Evolutionary conservation across 805 yeast species (phyloP).

Genomic region (Candida easanensis): DNA sequence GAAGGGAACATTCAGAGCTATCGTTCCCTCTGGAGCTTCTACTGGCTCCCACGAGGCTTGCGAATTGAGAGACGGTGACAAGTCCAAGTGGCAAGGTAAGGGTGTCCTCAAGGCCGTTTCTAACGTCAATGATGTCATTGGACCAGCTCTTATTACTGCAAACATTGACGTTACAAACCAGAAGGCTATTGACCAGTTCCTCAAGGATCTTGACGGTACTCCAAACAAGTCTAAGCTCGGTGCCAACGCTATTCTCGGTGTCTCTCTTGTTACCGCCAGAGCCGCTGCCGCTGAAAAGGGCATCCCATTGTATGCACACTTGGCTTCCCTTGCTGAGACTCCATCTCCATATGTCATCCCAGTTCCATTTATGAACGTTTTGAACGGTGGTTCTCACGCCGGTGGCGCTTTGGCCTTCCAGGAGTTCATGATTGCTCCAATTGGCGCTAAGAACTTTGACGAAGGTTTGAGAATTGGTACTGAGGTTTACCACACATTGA

Average conservation of each 20-base stretch:
- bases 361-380: conserved; percentile 98
- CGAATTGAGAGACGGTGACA: conserved; percentile 98
- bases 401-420: conserved; percentile 99
- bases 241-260: conserved; percentile 98
- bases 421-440: conserved; percentile 99
- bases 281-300: conserved; percentile 97
- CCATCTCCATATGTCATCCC: conserved; percentile 88
- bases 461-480: conserved; percentile 97
- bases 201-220: conserved; percentile 89
- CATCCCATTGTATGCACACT: conserved; percentile 90
- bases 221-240: conserved; percentile 96
- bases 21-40: conserved; percentile 99
- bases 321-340: conserved; percentile 73
- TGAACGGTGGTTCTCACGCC: conserved; percentile 99
- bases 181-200: conserved; percentile 81
- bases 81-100: conserved; percentile 97
- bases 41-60: conserved; percentile 99
- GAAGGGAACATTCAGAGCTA: conserved; percentile 91
- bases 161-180: conserved; percentile 85
- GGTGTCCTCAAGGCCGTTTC: conserved; percentile 97
- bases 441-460: conserved; percentile 83
- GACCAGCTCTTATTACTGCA: conserved; percentile 86
- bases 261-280: conserved; percentile 93
- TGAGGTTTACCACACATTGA: conserved; percentile 97
- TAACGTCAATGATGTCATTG: conserved; percentile 92